Evolutionary conservation across 1,139 yeast genomes (phyloP).

Genomic region (Kurtzmaniella natalensis): DNA sequence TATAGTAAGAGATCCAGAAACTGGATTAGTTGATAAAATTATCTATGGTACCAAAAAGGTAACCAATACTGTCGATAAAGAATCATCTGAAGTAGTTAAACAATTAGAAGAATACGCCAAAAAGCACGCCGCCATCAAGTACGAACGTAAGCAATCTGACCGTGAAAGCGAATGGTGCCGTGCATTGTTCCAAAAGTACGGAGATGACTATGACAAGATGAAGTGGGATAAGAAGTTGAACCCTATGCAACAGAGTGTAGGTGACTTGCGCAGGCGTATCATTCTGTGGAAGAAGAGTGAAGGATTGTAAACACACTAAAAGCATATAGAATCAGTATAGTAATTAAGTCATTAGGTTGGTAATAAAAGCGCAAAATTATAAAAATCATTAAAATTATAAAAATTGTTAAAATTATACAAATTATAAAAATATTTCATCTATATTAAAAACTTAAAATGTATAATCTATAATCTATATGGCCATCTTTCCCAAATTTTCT

Average conservation of each 20-base stretch:
- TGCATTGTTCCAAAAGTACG: conserved; percentile 66
- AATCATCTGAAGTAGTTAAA: conserved; percentile 46
- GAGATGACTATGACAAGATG: conserved; percentile 87
- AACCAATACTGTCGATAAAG: conserved; percentile 9
- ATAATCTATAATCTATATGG: too few relatives aligned
- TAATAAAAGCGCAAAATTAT: too few relatives aligned
- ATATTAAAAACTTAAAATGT: too few relatives aligned
- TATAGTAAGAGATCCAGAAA: conserved; percentile 62
- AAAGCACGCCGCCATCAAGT: conserved; percentile 40
- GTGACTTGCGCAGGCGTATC: conserved; percentile 70
- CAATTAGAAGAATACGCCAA: conserved; percentile 67
- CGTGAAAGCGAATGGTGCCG: conserved; percentile 75
- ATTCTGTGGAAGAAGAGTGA: conserved; percentile 59
- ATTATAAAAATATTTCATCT: too few relatives aligned
- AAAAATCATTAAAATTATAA: too few relatives aligned
- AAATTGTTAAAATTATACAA: too few relatives aligned
- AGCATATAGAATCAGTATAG: background rate
- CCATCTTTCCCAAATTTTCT: too few relatives aligned
- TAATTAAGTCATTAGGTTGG: too few relatives aligned
- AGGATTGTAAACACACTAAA: background rate
- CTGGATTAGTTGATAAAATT: conserved; percentile 65
- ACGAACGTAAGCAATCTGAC: conserved; percentile 57
- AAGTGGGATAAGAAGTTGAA: conserved; percentile 87
- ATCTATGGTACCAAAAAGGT: conserved; percentile 62
- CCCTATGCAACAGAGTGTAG: conserved; percentile 78